phyloP scores from a whole-genome alignment of 345 rosid genomes.

The Euclidium syriacum region DNA sequence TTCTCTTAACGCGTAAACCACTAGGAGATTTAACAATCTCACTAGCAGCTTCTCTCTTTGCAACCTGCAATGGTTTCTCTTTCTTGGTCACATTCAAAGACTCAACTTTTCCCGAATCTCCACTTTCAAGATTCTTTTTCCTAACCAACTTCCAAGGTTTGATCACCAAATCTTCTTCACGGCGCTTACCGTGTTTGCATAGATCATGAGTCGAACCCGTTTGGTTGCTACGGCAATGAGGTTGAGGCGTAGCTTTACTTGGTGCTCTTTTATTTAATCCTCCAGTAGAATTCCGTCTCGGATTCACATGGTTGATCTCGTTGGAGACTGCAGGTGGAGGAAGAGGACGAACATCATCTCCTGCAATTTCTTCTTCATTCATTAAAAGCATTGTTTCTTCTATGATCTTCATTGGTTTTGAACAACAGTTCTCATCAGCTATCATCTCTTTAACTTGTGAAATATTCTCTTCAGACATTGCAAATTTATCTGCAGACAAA shows the following conservation, averaged over 20 bases:
- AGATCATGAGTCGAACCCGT: slow-evolving; percentile 76
- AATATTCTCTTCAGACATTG: slow-evolving; percentile 26
- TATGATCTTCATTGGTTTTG: not conserved
- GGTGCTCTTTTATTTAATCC: slow-evolving; percentile 21
- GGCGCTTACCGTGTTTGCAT: slow-evolving; percentile 61
- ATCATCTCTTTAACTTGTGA: slow-evolving; percentile 7
- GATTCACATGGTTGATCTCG: slow-evolving; percentile 1
- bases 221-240: slow-evolving; percentile 61
- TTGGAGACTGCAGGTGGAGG: slow-evolving; percentile 9
- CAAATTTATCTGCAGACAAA: slow-evolving; percentile 10
- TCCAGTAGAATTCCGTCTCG: slow-evolving; percentile 42
- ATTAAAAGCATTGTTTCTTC: slow-evolving; percentile 9
- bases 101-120: slow-evolving; percentile 18
- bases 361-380: not conserved
- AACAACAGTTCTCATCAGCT: slow-evolving; percentile 22
- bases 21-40: slow-evolving; percentile 15
- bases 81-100: slow-evolving; percentile 25
- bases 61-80: slow-evolving; percentile 22
- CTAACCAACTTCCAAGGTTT: slow-evolving; percentile 31
- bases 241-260: slow-evolving; percentile 27
- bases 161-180: slow-evolving; percentile 32
- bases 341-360: slow-evolving; percentile 11
- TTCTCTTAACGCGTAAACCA: not conserved
- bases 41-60: slow-evolving; percentile 18
- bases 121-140: slow-evolving; percentile 22